These are phyloP conservation scores for Zostera marina DNA, from an alignment of 116 monocot species.

Conservation along the genomic window DNA sequence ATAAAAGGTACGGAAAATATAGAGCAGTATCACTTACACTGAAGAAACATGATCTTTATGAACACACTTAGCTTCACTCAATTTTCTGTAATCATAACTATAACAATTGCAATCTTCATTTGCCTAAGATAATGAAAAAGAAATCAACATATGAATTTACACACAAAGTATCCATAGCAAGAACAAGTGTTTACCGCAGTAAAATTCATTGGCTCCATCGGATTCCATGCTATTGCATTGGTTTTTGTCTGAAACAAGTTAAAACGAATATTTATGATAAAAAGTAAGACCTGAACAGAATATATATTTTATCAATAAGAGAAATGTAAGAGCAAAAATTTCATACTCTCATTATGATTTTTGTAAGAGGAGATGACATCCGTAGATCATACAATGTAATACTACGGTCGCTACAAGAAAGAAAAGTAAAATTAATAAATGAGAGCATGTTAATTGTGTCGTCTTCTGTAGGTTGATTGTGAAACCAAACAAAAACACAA, in stretches of 20 bases:
- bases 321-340: not conserved
- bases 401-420: not conserved
- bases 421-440: not conserved
- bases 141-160: not conserved
- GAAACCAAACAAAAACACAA: not conserved
- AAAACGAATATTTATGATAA: not conserved
- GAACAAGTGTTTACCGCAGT: constrained; percentile 56
- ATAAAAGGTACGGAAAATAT: not conserved
- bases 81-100: constrained; percentile 82
- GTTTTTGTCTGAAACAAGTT: constrained; percentile 60
- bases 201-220: constrained; percentile 98
- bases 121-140: constrained; percentile 34
- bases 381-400: constrained; percentile 5
- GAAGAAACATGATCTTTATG: constrained; percentile 94
- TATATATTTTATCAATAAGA: not conserved
- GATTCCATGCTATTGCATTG: constrained; percentile 91
- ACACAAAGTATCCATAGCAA: not conserved
- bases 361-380: constrained; percentile 4
- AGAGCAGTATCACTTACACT: constrained; percentile 44
- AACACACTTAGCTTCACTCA: constrained; percentile 86
- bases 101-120: constrained; percentile 98
- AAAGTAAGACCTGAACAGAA: not conserved
- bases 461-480: no score
- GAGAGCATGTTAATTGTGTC: no score
- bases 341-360: constrained; percentile 2